Base-by-base conservation (phyloP, 139 green algal species). In the Pseudopediastrum boryanum region DNA sequence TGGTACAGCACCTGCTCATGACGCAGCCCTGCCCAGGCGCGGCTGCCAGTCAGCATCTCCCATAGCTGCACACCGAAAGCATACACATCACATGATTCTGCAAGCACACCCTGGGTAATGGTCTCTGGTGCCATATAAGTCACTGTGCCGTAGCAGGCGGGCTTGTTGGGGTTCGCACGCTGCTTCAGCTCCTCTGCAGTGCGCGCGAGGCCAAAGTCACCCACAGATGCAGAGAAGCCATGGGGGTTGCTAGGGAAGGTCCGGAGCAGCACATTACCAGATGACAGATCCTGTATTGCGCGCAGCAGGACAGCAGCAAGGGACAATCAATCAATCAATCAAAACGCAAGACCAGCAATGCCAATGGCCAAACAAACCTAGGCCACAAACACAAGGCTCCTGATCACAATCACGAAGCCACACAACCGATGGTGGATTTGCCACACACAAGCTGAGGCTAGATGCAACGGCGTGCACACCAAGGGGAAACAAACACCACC, bases 151-250 rank as follows among this genome's bases (percentile, higher is more conserved):
- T 82, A 81, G 27, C 63, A 27, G 19, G 44, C 63, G 38, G 73
- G 59, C 27, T 43, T 46, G 27, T 44, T 71, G 59, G 61, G 59
- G n/a, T n/a, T n/a, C 19, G 43, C 42, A 31, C 41, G 51, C 8
- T 73, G 50, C 25, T 80, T 50, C 29, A 46, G 58, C 7, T 58
- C n/a, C n/a, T n/a, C n/a, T n/a, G n/a, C n/a, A n/a, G n/a, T 35
- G 35, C 77, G 77, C 1, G 77, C 66, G 27, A 92, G 84, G 10
- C 89, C 89, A 80, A 93, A 93, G 75, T 92, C 86, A 1, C 41
- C 27, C 42, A 88, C 72, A 81, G 92, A 92, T 43, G 80, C 85
- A 52, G 78, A 66, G 42, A 85, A 91, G 61, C 84, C 86, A 27
- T 84, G 81, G 2, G 39, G 43, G 59, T 59, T 59, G 38, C 44